These are phyloP conservation scores for Penicillium sp. DNA, from an alignment of 2,329 filamentous ascomycete genomes.

Conservation along the genomic window DNA sequence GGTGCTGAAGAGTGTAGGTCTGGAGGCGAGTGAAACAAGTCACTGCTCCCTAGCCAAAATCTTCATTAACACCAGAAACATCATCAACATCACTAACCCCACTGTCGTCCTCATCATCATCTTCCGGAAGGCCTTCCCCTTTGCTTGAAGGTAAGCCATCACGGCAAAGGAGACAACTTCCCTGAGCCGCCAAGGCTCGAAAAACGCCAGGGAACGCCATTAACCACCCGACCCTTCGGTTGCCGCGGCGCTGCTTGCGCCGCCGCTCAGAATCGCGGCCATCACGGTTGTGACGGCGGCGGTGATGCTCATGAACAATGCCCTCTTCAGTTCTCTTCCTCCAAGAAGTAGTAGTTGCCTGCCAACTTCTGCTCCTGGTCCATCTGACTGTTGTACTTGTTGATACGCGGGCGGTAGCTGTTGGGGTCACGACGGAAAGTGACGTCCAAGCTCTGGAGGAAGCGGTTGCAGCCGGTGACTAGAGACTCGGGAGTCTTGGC, in stretches of 20 bases:
- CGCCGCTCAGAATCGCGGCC: slow-evolving; percentile 42
- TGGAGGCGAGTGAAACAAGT: slow-evolving; percentile 1
- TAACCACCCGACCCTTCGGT: slow-evolving; percentile 39
- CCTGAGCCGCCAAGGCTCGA: slow-evolving; percentile 39
- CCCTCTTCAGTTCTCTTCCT: slow-evolving; percentile 78
- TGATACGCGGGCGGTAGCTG: slow-evolving; percentile 96
- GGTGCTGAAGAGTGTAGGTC: neutral
- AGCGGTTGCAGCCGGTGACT: slow-evolving; percentile 92
- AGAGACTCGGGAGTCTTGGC: slow-evolving; percentile 91
- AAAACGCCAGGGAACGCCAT: slow-evolving; percentile 50
- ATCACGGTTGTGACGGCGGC: slow-evolving; percentile 41
- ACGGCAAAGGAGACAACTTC: slow-evolving; percentile 34
- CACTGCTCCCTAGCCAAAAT: slow-evolving; percentile 45
- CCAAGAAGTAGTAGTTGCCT: slow-evolving; percentile 98
- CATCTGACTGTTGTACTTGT: slow-evolving; percentile 93
- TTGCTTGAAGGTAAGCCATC: slow-evolving; percentile 51
- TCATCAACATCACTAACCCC: slow-evolving; percentile 62
- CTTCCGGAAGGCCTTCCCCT: slow-evolving; percentile 60
- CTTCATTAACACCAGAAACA: slow-evolving; percentile 64
- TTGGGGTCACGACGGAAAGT: slow-evolving; percentile 98
- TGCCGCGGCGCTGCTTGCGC: slow-evolving; percentile 35
- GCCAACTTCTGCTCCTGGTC: slow-evolving; percentile 95
- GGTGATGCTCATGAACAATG: slow-evolving; percentile 51
- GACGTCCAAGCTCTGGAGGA: slow-evolving; percentile 95
- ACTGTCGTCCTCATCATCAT: slow-evolving; percentile 54